A percentile compares a stretch with the other conserved stretches of the same genome.
These are phyloP conservation scores for Phoenix dactylifera DNA, from an alignment of 176 grass and related monocot genomes.

Conservation along the genomic window DNA sequence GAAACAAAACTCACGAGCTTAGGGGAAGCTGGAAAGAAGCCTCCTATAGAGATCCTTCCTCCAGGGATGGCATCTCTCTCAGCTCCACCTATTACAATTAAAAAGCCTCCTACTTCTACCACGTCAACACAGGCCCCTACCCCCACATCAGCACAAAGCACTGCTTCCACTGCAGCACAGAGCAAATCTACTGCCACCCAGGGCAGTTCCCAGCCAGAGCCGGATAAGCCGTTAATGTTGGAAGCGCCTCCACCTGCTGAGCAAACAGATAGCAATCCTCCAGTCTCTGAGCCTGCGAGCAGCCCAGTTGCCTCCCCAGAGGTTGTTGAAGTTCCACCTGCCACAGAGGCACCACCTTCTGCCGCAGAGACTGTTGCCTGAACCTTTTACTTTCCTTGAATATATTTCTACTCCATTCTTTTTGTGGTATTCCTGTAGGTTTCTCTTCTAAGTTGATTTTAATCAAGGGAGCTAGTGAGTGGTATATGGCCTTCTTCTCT, in stretches of 20 bases:
- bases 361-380: too few species aligned
- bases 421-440: too few species aligned
- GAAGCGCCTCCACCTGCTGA: slow-evolving; percentile 15
- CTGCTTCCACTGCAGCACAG: slow-evolving; percentile 25
- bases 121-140: background rate
- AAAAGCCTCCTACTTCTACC: slow-evolving; percentile 27
- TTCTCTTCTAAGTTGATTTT: too few species aligned
- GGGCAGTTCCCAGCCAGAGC: slow-evolving; percentile 22
- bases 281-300: background rate
- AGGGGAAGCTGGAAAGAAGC: slow-evolving; percentile 65
- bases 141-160: slow-evolving; percentile 25
- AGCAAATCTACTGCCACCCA: slow-evolving; percentile 23
- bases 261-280: background rate
- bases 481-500: too few species aligned
- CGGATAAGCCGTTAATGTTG: slow-evolving; percentile 17
- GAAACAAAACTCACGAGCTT: slow-evolving; percentile 84
- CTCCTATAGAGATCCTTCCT: slow-evolving; percentile 93
- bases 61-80: slow-evolving; percentile 91
- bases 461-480: too few species aligned
- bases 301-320: background rate
- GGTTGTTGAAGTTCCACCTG: background rate
- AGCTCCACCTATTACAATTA: slow-evolving; percentile 72
- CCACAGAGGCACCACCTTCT: background rate
- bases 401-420: too few species aligned
- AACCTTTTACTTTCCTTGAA: too few species aligned